Evolutionary conservation across 169 alveolate genomes (phyloP), one percentile per base, ranked within the genome.

Genomic region (Sarcocystis neurona): DNA sequence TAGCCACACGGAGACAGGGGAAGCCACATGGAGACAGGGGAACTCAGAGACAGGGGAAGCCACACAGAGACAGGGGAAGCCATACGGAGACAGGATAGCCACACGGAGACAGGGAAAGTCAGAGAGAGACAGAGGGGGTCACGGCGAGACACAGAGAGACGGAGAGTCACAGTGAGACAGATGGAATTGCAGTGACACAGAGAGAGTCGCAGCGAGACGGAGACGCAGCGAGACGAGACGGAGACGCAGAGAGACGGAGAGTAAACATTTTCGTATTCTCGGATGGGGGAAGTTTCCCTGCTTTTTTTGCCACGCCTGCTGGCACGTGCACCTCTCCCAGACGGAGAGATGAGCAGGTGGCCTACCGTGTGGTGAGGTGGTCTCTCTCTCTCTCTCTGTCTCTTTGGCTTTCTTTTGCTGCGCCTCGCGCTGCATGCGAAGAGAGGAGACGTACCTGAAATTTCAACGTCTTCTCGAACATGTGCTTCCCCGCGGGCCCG

Each of bases 1-100:
- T 30, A 18, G 39, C 37, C 4, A 34, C 46, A 5, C 50, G 46
- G 20, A 53, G 27, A 37, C 50, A 77, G 50, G 60, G 47, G 50
- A 56, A 39, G 58, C 50, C n/a, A 79, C 56, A 20, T 74, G 87
- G 37, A 56, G 50, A 34, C 78, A 79, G 37, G 87, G 78, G 30
- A 58, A 56, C 87, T 79, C 60, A 15, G 56, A 30, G 56, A 23
- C 53, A 43, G 8, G 63, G 58, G 58, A 74, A 79, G 43, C 20
- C 50, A 48, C 48, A 30, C 46, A n/a, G 75, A 23, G 10, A 47
- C 4, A 27, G 34, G 53, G 39, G 47, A 27, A 39, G 10, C 2
- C 10, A 72, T 8, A 0, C 0, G 12, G 18, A 72, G 18, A 72
- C n/a, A 15, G 0, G 15, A 32, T 10, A 0, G 41, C 70, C 34